phyloP scores from a whole-genome alignment of 176 grass and related monocot species.

The Puccinellia tenuiflora region DNA sequence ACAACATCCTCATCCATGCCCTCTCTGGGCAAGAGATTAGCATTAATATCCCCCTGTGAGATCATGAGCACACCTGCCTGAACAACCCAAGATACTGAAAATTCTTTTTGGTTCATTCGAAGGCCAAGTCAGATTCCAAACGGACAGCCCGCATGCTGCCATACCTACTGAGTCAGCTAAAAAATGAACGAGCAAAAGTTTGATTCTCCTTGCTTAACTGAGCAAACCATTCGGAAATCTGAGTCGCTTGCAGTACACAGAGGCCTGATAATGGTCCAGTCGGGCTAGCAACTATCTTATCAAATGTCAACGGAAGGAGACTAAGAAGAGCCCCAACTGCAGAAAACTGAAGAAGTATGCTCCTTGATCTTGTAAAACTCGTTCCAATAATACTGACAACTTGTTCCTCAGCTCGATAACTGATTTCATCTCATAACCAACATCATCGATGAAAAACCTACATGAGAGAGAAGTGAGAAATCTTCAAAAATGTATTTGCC shows the following conservation, averaged over 20 bases:
- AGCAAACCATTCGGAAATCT: constrained; percentile 70
- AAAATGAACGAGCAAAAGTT: constrained; percentile 35
- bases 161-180: constrained; percentile 8
- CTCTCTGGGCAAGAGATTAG: not conserved
- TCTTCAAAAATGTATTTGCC: not conserved
- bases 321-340: constrained; percentile 49
- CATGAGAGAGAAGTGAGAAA: constrained; percentile 9
- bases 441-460: constrained; percentile 64
- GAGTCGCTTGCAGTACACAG: constrained; percentile 20
- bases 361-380: constrained; percentile 25
- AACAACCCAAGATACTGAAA: constrained; percentile 2
- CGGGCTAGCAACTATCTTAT: constrained; percentile 37
- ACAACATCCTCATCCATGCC: not conserved
- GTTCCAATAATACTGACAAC: constrained; percentile 41
- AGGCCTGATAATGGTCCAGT: constrained; percentile 23
- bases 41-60: not conserved
- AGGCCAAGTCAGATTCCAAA: not conserved
- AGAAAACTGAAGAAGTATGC: constrained; percentile 57
- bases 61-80: not conserved
- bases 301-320: constrained; percentile 63
- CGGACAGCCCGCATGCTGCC: not conserved
- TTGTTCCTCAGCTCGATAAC: constrained; percentile 54
- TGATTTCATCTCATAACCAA: constrained; percentile 42
- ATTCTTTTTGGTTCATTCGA: not conserved
- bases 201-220: constrained; percentile 66